Conservation (phyloP, 352 stramenopile species). For the Phytopythium litorale region DNA sequence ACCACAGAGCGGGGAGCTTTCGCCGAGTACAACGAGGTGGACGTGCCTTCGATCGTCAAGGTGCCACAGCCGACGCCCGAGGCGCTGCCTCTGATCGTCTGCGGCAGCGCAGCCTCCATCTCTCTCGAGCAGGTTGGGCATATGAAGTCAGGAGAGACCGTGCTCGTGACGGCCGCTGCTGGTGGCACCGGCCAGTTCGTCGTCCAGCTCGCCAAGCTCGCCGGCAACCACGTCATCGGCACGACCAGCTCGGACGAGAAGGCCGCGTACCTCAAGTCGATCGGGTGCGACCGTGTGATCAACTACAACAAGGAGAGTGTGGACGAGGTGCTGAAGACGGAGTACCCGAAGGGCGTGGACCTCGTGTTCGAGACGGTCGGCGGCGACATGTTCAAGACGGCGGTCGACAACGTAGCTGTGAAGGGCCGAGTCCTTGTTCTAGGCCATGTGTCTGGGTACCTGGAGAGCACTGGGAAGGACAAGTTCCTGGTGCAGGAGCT, state of each 20-base stretch:
- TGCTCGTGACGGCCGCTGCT: constrained; percentile 33
- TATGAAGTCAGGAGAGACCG: constrained; percentile 26
- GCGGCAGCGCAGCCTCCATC: constrained; percentile 35
- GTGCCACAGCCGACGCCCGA: constrained; percentile 15
- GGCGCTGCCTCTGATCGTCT: constrained; percentile 32
- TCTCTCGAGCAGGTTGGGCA: constrained; percentile 26
- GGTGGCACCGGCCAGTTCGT: constrained; percentile 78
- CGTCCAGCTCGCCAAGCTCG: constrained; percentile 68
- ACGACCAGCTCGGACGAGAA: constrained; percentile 72
- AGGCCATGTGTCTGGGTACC: constrained; percentile 22
- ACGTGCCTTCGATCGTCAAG: constrained; percentile 16
- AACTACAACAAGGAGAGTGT: constrained; percentile 64
- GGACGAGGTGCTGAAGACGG: constrained; percentile 26
- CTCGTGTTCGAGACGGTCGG: constrained; percentile 35
- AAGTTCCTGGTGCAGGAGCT: constrained; percentile 23
- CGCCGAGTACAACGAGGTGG: constrained; percentile 41
- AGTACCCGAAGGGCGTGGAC: constrained; percentile 37
- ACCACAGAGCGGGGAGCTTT: constrained; percentile 33
- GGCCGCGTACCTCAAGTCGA: constrained; percentile 51
- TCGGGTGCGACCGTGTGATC: constrained; percentile 52
- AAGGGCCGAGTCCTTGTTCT: constrained; percentile 26
- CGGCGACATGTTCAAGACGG: constrained; percentile 27
- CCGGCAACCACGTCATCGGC: constrained; percentile 54
- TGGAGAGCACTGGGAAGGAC: constrained; percentile 14
- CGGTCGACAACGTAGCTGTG: constrained; percentile 24